These are phyloP conservation scores for Fusarium sp. DNA, from an alignment of 2,329 filamentous ascomycete species.

Conservation along the genomic window DNA sequence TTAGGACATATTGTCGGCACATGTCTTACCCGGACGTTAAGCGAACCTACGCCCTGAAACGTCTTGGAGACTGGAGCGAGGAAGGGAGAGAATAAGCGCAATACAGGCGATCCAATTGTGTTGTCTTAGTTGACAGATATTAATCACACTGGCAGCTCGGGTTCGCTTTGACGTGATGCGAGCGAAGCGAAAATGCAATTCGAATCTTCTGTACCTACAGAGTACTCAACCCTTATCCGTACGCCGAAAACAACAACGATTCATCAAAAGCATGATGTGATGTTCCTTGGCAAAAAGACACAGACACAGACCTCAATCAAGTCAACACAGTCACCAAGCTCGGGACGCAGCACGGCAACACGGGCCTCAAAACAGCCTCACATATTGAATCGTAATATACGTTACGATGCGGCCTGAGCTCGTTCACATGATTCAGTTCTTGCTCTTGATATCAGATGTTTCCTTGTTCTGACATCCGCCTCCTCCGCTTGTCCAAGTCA, in stretches of 20 bases:
- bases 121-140: constrained; percentile 3
- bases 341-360: constrained; percentile 2
- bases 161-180: neutral
- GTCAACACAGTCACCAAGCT: neutral
- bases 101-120: neutral
- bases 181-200: constrained; percentile 3
- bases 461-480: constrained; percentile 5
- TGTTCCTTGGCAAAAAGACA: neutral
- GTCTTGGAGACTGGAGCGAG: constrained; percentile 1
- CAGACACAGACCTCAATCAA: neutral
- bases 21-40: constrained; percentile 28
- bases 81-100: constrained; percentile 9
- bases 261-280: constrained; percentile 10
- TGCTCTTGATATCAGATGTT: neutral
- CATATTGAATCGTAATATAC: neutral
- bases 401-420: neutral
- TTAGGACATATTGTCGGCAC: constrained; percentile 17
- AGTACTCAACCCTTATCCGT: no score
- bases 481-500: constrained; percentile 10
- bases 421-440: constrained; percentile 3
- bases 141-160: neutral
- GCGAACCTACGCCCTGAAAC: constrained; percentile 33
- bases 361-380: constrained; percentile 22
- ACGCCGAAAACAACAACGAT: neutral
- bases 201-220: neutral